Evolutionary conservation across 1,284 basidiomycete species (phyloP).

Genomic region (Violaceomyces palustris): DNA sequence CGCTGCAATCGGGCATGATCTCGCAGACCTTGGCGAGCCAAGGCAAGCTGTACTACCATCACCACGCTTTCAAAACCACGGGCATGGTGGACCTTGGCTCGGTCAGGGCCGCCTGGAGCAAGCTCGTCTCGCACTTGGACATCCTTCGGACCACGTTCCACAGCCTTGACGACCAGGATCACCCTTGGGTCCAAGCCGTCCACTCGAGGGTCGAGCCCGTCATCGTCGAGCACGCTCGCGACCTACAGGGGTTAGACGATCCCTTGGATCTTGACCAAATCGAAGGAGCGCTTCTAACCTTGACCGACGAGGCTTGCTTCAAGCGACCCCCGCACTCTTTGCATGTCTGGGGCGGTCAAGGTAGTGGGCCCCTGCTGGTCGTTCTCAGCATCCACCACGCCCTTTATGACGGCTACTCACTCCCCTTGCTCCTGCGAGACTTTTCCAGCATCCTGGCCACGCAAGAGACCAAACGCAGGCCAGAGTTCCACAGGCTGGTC

Average conservation of each 20-base stretch:
- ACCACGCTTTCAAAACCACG: conserved; percentile 18
- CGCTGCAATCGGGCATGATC: conserved; percentile 49
- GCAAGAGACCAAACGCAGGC: background rate
- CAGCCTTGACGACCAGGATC: conserved; percentile 9
- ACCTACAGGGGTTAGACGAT: background rate
- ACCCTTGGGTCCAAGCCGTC: conserved; percentile 38
- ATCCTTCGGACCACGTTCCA: conserved; percentile 45
- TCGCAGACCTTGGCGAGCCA: conserved; percentile 31
- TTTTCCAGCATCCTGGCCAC: conserved; percentile 6
- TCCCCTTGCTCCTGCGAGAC: conserved; percentile 32
- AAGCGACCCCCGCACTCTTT: background rate
- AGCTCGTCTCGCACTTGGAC: conserved; percentile 22
- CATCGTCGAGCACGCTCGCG: conserved; percentile 7
- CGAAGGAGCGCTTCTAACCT: too few species aligned
- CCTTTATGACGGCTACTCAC: conserved; percentile 35
- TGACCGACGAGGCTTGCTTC: background rate
- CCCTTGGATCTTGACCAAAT: conserved; percentile 3
- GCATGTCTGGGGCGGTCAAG: background rate
- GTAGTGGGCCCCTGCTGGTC: background rate
- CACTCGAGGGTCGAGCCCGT: conserved; percentile 5
- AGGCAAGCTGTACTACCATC: conserved; percentile 39
- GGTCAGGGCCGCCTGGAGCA: conserved; percentile 19
- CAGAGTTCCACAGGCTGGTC: conserved; percentile 19
- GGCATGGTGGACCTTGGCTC: background rate
- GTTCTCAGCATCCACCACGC: conserved; percentile 33